Evolutionary conservation across 2,329 filamentous ascomycete species (phyloP).

Genomic region (Thermomyces lanuginosus): DNA sequence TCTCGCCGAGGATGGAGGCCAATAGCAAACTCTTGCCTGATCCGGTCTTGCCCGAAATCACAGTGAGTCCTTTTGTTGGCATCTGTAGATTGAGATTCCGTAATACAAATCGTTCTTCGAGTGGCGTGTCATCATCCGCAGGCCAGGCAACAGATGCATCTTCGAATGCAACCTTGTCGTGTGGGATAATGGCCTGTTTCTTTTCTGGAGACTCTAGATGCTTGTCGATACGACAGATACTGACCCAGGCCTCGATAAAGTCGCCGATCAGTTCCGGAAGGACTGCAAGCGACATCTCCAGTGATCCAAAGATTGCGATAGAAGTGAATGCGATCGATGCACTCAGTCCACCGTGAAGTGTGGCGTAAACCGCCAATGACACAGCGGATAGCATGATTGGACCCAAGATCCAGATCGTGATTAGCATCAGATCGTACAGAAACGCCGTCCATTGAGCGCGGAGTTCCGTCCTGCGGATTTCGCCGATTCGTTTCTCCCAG

Average conservation of each 20-base stretch:
- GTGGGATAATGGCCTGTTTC: slow-evolving; percentile 36
- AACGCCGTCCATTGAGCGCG: slow-evolving; percentile 51
- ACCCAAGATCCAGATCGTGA: slow-evolving; percentile 55
- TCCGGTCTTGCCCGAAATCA: slow-evolving; percentile 63
- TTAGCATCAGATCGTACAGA: slow-evolving; percentile 43
- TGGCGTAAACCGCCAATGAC: slow-evolving; percentile 52
- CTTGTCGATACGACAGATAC: slow-evolving; percentile 52
- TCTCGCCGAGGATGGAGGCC: slow-evolving; percentile 58
- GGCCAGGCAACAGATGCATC: slow-evolving; percentile 60
- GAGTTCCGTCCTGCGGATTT: slow-evolving; percentile 51
- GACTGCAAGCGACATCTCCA: slow-evolving; percentile 54
- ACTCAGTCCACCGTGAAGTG: slow-evolving; percentile 44
- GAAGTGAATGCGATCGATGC: slow-evolving; percentile 67
- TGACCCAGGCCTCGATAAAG: slow-evolving; percentile 56
- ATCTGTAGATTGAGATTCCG: slow-evolving; percentile 50
- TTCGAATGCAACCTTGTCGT: slow-evolving; percentile 47
- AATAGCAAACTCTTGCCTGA: slow-evolving; percentile 63
- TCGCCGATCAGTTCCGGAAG: slow-evolving; percentile 59
- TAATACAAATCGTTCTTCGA: slow-evolving; percentile 47
- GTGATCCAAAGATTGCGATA: slow-evolving; percentile 55
- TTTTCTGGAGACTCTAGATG: slow-evolving; percentile 55
- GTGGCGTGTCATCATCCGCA: slow-evolving; percentile 40
- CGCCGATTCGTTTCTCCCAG: slow-evolving; percentile 55
- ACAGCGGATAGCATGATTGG: slow-evolving; percentile 58
- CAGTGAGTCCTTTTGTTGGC: slow-evolving; percentile 50